Evolutionary conservation across 345 rosid genomes (phyloP).

Genomic region (Turnera subulata): DNA sequence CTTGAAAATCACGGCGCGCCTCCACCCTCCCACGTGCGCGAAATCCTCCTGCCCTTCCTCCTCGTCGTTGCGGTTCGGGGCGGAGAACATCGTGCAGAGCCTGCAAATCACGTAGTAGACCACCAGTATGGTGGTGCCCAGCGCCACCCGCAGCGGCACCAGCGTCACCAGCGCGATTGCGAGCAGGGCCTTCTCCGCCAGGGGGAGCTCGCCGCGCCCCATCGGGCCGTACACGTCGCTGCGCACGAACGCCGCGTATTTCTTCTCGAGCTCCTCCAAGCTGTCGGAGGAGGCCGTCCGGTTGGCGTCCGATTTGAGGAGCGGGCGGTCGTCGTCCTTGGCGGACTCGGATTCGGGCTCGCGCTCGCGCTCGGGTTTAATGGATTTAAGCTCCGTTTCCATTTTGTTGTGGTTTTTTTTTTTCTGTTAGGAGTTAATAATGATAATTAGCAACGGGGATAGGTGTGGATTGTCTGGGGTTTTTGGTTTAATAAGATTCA

Average conservation of each 20-base stretch:
- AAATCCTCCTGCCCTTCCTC: constrained; percentile 75
- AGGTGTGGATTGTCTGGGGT: background rate
- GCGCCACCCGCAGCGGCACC: constrained; percentile 61
- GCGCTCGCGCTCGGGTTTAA: constrained; percentile 32
- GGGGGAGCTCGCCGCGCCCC: constrained; percentile 80
- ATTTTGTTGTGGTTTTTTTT: too few species aligned
- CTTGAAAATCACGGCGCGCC: constrained; percentile 58
- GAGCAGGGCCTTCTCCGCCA: constrained; percentile 53
- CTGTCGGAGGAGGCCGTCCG: constrained; percentile 26
- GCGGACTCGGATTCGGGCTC: constrained; percentile 22
- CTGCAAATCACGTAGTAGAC: constrained; percentile 74
- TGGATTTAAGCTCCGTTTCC: constrained; percentile 66
- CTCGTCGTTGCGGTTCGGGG: constrained; percentile 64
- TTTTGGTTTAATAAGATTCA: background rate
- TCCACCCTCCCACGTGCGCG: constrained; percentile 94
- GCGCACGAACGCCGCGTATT: constrained; percentile 83
- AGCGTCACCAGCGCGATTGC: constrained; percentile 62
- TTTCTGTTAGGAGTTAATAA: background rate
- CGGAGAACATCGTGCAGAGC: constrained; percentile 69
- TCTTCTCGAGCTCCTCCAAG: constrained; percentile 76
- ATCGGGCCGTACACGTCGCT: constrained; percentile 75
- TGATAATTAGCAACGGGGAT: too few species aligned
- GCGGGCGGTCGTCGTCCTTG: constrained; percentile 68
- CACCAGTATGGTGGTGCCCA: constrained; percentile 49
- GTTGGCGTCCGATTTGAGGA: constrained; percentile 54